phyloP scores from a whole-genome alignment of 208 protist genomes.

The Wallacemonas collosoma region DNA sequence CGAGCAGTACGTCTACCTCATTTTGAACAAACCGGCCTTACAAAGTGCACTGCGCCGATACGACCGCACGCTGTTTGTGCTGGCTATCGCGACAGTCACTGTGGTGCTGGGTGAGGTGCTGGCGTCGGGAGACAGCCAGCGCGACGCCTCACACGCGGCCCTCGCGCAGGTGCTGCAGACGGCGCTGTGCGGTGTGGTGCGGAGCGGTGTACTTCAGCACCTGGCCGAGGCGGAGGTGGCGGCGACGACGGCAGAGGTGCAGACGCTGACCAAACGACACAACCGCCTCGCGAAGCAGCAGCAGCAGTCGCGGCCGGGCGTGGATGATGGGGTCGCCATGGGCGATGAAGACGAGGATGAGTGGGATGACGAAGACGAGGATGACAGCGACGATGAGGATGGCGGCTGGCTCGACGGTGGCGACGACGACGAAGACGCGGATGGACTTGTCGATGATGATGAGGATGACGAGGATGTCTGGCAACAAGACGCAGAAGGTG shows the following conservation, averaged over 20 bases:
- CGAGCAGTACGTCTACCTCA: conserved; percentile 58
- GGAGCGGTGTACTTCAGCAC: conserved; percentile 46
- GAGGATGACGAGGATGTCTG: conserved; percentile 34
- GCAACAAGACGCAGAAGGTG: conserved; percentile 28
- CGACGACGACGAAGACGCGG: conserved; percentile 28
- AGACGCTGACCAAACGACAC: conserved; percentile 18
- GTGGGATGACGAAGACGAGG: conserved; percentile 42
- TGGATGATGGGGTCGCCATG: conserved; percentile 5
- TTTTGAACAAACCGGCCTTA: conserved; percentile 22
- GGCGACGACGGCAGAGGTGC: conserved; percentile 29
- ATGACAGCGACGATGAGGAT: conserved; percentile 34
- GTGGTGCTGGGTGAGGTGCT: conserved; percentile 14
- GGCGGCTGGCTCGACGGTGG: conserved; percentile 43
- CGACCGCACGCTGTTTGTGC: conserved; percentile 68
- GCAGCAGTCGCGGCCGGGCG: neutral
- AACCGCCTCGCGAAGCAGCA: neutral
- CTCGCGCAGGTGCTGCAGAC: conserved; percentile 41
- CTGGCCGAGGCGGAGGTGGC: conserved; percentile 41
- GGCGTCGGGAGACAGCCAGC: neutral
- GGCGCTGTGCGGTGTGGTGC: conserved; percentile 43
- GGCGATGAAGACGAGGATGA: conserved; percentile 41
- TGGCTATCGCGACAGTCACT: conserved; percentile 41
- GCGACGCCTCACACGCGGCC: neutral
- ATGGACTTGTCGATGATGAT: conserved; percentile 34
- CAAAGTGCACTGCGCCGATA: conserved; percentile 57